Evolutionary conservation across 1,139 yeast species (phyloP), one percentile per base, ranked within the genome.

Genomic region (Debaryomyces sp.): DNA sequence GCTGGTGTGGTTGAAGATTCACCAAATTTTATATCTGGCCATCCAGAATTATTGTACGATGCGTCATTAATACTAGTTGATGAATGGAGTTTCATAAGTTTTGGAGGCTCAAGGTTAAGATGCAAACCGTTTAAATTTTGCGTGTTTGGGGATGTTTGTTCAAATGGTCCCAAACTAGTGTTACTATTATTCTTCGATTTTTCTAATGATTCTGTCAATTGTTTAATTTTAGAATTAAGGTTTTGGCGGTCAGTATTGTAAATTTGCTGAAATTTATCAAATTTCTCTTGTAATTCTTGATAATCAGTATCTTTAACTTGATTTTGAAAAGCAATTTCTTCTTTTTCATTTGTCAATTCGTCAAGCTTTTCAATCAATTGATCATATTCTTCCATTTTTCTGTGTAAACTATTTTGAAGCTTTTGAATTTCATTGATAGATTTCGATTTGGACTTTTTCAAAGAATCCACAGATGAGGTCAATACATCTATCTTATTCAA

Each of bases 401-500:
- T 42, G 42, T 57, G 57, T 40, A 64, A 38, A 30, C 57, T 51
- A 5, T 58, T 57, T 36, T 61, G 62, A 3, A 65, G 48, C 22
- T 57, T 61, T 48, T 66, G 67, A 32, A 69, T 47, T 36, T 77
- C 81, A 15, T 56, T 54, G 2, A 66, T 47, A 6, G 63, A 47
- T 48, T 69, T 72, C 9, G 55, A 43, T 47, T 75, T 73, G 6
- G 70, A 56, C 45, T 65, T 66, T 49, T 70, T 75, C 41, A 70
- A 52, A 1, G 59, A 45, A 7, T 78, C 82, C 2, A 73, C 53
- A 3, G 72, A 63, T 15, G 62, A 53, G 34, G 80, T 76, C 37
- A 85, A 66, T 33, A 67, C 66, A 22, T 78, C 73, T 7, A 84
- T 70, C 49, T 81, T 80, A 13, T 66, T 60, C 43, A 77, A 69